A percentile compares a stretch with the other conserved stretches of the same genome.
phyloP scores from a whole-genome alignment of 192 early-diverging fungal species.

The Neocallimastix lanati region DNA sequence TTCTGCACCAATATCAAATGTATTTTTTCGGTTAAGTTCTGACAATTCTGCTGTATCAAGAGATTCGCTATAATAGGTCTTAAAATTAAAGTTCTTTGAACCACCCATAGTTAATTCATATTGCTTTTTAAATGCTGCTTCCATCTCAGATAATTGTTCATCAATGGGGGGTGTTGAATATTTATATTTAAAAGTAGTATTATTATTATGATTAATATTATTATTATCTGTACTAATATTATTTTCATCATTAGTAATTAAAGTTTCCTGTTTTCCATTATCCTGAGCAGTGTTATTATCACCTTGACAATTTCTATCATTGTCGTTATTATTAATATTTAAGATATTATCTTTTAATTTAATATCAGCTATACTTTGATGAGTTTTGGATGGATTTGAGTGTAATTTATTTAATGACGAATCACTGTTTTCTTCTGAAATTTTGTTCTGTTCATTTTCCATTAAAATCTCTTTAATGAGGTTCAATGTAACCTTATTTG shows the following conservation, averaged over 20 bases:
- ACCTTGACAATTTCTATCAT: no score
- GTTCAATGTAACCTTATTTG: not conserved
- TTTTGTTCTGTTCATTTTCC: not conserved
- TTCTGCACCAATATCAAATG: not conserved
- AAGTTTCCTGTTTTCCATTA: no score
- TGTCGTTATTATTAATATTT: no score
- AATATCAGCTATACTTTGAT: no score
- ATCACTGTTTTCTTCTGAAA: not conserved
- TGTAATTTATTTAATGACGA: not conserved
- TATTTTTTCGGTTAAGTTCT: not conserved
- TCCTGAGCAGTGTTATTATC: not conserved
- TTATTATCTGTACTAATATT: not conserved
- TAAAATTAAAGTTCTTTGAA: not conserved
- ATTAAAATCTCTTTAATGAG: not conserved
- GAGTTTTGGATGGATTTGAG: not conserved
- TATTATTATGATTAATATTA: no score
- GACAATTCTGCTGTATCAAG: not conserved
- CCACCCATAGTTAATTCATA: not conserved
- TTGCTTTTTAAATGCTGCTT: not conserved
- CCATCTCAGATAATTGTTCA: not conserved
- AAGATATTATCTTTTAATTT: no score
- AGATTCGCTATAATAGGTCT: not conserved
- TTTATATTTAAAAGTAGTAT: no score
- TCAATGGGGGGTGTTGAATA: not conserved
- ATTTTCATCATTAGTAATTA: not conserved